These are phyloP conservation scores for Eucalyptus regnans DNA, from an alignment of 345 rosid genomes.

Conservation along the genomic window DNA sequence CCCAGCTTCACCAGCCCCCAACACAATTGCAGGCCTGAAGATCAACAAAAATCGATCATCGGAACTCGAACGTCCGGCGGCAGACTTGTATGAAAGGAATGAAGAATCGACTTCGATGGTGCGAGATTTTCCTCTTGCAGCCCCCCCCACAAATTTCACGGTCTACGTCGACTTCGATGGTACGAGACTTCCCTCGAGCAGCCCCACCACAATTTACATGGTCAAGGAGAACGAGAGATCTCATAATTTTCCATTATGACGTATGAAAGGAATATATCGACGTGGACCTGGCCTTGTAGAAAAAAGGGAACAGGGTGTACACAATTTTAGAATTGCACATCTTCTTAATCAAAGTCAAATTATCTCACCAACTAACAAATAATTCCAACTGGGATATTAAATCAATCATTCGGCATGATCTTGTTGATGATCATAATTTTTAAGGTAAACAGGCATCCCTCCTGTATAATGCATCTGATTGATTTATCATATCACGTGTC, in stretches of 20 bases:
- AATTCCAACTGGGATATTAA: neutral
- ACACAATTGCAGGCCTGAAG: neutral
- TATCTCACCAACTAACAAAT: neutral
- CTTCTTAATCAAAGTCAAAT: neutral
- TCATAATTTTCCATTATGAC: neutral
- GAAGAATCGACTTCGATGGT: neutral
- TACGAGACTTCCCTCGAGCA: neutral
- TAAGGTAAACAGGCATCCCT: neutral
- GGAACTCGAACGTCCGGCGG: neutral
- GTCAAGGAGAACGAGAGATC: neutral
- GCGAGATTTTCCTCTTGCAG: neutral
- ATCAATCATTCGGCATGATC: neutral
- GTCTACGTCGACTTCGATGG: neutral
- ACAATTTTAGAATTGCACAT: neutral
- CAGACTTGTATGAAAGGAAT: neutral
- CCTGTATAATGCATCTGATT: rapidly evolving
- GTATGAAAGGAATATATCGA: neutral
- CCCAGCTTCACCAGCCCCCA: neutral
- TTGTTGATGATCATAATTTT: neutral
- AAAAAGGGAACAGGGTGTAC: neutral
- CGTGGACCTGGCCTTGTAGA: neutral
- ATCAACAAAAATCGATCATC: neutral
- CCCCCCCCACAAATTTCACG: neutral
- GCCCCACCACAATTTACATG: neutral
- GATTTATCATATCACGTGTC: neutral